Evolutionary conservation across 305 asterid species (phyloP).

Genomic region (Ilex paraguariensis): DNA sequence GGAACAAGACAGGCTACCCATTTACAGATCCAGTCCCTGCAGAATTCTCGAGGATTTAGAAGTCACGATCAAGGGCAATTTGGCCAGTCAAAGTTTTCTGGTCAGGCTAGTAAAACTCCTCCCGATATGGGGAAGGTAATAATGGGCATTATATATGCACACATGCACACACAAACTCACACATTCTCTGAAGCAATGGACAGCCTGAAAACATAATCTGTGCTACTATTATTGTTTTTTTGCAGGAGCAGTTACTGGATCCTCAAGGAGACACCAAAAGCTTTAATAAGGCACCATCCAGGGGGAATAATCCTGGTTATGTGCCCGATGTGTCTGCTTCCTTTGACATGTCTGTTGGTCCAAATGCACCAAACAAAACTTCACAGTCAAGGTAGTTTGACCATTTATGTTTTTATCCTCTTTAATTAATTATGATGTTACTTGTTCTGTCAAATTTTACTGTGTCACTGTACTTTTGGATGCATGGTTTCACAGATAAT

Average conservation of each 20-base stretch:
- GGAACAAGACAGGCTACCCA: constrained; percentile 44
- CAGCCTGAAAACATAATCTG: too few relatives aligned
- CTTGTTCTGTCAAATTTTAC: too few relatives aligned
- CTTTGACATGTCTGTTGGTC: constrained; percentile 36
- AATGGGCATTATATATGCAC: constrained; percentile 7
- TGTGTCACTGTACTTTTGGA: too few relatives aligned
- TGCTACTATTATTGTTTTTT: constrained; percentile 10
- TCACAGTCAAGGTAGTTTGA: constrained; percentile 50
- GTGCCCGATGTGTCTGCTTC: constrained; percentile 32
- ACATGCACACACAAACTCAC: neutral
- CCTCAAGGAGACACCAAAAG: constrained; percentile 40
- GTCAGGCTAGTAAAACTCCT: constrained; percentile 38
- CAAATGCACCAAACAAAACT: constrained; percentile 29
- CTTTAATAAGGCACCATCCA: constrained; percentile 31
- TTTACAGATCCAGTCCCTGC: constrained; percentile 35
- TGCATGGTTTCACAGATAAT: too few relatives aligned
- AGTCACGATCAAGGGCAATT: constrained; percentile 17
- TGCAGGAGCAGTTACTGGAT: constrained; percentile 51
- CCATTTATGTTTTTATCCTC: neutral
- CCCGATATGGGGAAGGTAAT: constrained; percentile 31
- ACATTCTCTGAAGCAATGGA: neutral
- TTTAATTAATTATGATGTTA: neutral
- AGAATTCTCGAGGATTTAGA: constrained; percentile 14
- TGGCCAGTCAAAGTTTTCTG: constrained; percentile 43
- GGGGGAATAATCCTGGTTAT: constrained; percentile 34